A percentile compares a stretch with the other conserved stretches of the same genome.
phyloP scores from a whole-genome alignment of 169 alveolate species.

The Babesia ovata region DNA sequence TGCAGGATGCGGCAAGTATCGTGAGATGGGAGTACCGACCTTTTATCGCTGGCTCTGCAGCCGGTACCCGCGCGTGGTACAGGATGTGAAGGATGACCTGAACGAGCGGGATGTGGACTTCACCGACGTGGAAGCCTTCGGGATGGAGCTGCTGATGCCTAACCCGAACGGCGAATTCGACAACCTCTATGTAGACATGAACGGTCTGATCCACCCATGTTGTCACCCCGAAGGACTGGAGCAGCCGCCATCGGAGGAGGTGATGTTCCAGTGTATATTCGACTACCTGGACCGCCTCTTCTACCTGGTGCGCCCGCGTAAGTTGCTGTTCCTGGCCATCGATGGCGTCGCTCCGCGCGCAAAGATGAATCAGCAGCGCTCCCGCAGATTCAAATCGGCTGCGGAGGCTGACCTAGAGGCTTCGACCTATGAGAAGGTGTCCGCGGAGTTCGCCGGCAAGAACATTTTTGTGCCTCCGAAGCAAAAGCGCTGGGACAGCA shows the following conservation, averaged over 20 bases:
- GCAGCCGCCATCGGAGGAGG: slow-evolving; percentile 89
- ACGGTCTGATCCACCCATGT: slow-evolving; percentile 99
- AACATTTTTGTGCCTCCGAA: slow-evolving; percentile 58
- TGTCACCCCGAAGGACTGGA: slow-evolving; percentile 89
- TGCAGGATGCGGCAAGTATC: not conserved
- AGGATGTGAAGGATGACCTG: slow-evolving; percentile 79
- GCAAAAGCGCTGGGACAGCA: slow-evolving; percentile 91
- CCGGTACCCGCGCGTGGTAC: slow-evolving; percentile 92
- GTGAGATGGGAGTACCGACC: slow-evolving; percentile 98
- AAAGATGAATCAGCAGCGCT: slow-evolving; percentile 98
- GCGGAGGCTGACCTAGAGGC: slow-evolving; percentile 75
- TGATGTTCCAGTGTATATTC: slow-evolving; percentile 90
- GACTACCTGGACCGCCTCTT: slow-evolving; percentile 91
- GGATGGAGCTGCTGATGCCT: slow-evolving; percentile 63
- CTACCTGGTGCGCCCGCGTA: slow-evolving; percentile 92
- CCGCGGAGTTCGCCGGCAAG: slow-evolving; percentile 64
- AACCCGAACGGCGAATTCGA: slow-evolving; percentile 85
- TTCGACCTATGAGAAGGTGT: slow-evolving; percentile 74
- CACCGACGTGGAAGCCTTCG: slow-evolving; percentile 59
- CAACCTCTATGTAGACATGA: slow-evolving; percentile 97
- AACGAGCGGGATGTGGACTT: slow-evolving; percentile 77
- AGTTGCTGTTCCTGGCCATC: slow-evolving; percentile 92
- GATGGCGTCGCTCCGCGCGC: slow-evolving; percentile 99
- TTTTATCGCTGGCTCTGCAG: slow-evolving; percentile 95
- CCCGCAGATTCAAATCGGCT: slow-evolving; percentile 91